Base-by-base conservation (phyloP, 345 rosid species). In the Eucalyptus sideroxylon region DNA sequence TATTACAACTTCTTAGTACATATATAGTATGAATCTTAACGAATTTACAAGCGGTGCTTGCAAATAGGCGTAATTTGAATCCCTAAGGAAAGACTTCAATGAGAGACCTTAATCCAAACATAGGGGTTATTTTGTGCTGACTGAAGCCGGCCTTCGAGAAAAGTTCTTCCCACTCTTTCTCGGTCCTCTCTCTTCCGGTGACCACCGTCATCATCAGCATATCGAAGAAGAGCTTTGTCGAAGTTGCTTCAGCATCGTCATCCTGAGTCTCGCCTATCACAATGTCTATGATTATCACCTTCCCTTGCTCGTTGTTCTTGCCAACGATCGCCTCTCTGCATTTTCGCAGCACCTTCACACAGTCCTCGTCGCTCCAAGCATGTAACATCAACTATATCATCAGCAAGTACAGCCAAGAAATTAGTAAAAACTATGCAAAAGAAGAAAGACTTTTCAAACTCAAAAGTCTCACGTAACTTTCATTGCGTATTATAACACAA, bases 301-400 rank as follows among this genome's bases (percentile, higher is more conserved):
- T 92, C 44, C 91, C 90, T 44, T 27, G 45, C 72, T 55, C 77
- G 16, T 72, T 21, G 17, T 60, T 89, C 40, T 72, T 89, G 53
- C 90, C 88, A 16, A 82, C 55, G 47, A 93, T 87, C 2, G 94
- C 93, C 86, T 92, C 93, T 72, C 90, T 90, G 93, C 95, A 92
- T 42, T 53, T 90, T 89, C 90, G 90, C 40, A 93, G 90, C 72
- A 93, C 91, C 89, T 92, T 93, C 82, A 91, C 62, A 72, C 95
- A 93, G 6, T 95, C 92, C n/a, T 91, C 94, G 14, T 95, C 95
- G 34, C 88, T 88, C 89, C 89, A 94, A 31, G 56, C 89, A 56
- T 94, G 95, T 45, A 94, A 88, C 69, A 93, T 88, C 26, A 89
- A 72, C 94, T 93, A 91, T 81, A 26, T 83, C 45, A 72, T 72